Evolutionary conservation across 345 rosid species (phyloP), one percentile per base, ranked within the genome.

Genomic region (Mercurialis annua): DNA sequence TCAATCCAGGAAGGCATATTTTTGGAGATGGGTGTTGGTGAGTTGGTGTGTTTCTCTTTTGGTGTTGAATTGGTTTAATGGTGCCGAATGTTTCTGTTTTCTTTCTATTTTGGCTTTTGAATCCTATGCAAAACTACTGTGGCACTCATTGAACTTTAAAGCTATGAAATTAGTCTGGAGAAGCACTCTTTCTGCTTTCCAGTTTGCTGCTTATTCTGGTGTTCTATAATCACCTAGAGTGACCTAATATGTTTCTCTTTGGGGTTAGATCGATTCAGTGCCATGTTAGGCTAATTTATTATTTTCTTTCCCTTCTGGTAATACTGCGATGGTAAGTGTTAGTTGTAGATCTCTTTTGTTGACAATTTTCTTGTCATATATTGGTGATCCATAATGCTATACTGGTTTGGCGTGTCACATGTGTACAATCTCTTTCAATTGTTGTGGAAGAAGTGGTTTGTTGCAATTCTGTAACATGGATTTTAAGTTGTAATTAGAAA

Each of bases 1-100:
- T 84, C 83, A 27, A 81, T 90, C 29, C 92, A 88, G 78, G 86
- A 92, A 63, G 88, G 76, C 65, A 83, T 90, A 43, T 83, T 88
- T 72, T 80, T 79, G 84, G 91, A 90, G 83, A 90, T 86, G 91
- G 89, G 89, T 49, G 77, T 86, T 68, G 95, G 96, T 92, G 59
- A 76, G 82, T 71, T 3, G 3, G 23, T 51, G 2, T 23, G 1
- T 43, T 31, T 46, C 15, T n/a, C 49, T 4, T 23, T 9, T 34
- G 10, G 18, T 17, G 8, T 0, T 46, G 29, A 14, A 6, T 44
- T 67, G 11, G 24, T 54, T 12, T 31, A 27, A 15, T 30, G 54
- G 43, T 11, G 36, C 23, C 6, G n/a, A 7, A 17, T 5, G 10
- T 33, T 21, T 49, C 27, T 49, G 11, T 24, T 15, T 56, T 9